Evolutionary conservation across 1,284 basidiomycete species (phyloP).

Genomic region (Chalciporus piperatoides): DNA sequence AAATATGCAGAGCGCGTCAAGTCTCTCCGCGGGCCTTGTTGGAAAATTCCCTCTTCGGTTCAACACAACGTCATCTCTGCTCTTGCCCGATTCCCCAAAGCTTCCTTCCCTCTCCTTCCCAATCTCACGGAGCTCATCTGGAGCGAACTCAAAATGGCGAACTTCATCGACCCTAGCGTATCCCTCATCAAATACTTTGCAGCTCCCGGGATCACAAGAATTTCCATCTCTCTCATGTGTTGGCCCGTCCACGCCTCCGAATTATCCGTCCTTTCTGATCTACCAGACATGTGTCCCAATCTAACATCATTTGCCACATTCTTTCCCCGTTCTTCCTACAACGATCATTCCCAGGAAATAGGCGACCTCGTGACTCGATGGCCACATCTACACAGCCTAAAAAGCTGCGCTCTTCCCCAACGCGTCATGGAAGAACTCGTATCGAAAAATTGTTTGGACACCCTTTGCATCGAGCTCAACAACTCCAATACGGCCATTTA

Average conservation of each 20-base stretch:
- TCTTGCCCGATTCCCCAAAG: constrained; percentile 13
- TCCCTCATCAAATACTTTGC: constrained; percentile 27
- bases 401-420: constrained; percentile 24
- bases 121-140: constrained; percentile 29
- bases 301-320: constrained; percentile 25
- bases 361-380: constrained; percentile 24
- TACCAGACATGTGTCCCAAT: constrained; percentile 25
- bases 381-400: constrained; percentile 19
- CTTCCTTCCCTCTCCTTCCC: constrained; percentile 25
- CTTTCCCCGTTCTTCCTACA: constrained; percentile 29
- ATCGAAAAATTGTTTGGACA: constrained; percentile 15
- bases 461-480: constrained; percentile 28
- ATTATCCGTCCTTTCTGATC: constrained; percentile 19
- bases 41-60: constrained; percentile 15
- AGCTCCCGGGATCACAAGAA: constrained; percentile 18
- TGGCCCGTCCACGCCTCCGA: constrained; percentile 26
- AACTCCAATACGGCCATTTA: constrained; percentile 22
- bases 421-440: constrained; percentile 21
- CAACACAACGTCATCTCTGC: constrained; percentile 24
- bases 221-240: constrained; percentile 25
- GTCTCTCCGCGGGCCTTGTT: constrained; percentile 24
- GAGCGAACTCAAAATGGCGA: constrained; percentile 27
- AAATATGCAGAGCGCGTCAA: constrained; percentile 26
- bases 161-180: constrained; percentile 26
- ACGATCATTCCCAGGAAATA: constrained; percentile 26